These are phyloP conservation scores for Furcasterigmium sp. DNA, from an alignment of 2,329 filamentous ascomycete genomes.

Conservation along the genomic window DNA sequence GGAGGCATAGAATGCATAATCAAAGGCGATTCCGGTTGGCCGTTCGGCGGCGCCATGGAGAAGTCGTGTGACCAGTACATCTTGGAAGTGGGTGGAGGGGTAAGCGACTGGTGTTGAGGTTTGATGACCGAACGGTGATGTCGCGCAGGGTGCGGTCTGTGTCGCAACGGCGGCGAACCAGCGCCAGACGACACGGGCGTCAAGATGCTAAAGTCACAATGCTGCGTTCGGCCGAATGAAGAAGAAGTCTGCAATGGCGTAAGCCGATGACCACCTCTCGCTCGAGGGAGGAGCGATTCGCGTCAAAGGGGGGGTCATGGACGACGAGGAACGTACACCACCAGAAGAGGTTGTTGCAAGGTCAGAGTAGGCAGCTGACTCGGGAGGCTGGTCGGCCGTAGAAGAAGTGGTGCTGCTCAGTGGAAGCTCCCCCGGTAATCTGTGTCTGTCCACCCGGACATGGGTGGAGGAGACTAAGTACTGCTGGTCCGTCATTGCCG, in stretches of 20 bases:
- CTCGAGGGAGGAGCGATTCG: neutral
- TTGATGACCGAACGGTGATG: constrained; percentile 32
- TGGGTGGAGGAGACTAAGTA: constrained; percentile 6
- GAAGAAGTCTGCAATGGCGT: constrained; percentile 18
- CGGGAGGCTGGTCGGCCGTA: neutral
- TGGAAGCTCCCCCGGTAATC: constrained; percentile 7
- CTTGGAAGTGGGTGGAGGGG: constrained; percentile 38
- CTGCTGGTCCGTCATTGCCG: constrained; percentile 10
- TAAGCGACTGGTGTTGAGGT: constrained; percentile 37
- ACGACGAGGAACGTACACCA: constrained; percentile 20
- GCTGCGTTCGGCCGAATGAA: constrained; percentile 21
- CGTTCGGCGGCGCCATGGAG: constrained; percentile 33
- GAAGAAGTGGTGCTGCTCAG: constrained; percentile 7
- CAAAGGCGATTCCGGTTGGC: constrained; percentile 41
- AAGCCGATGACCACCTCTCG: neutral
- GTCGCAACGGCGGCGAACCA: constrained; percentile 41
- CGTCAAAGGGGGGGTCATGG: neutral
- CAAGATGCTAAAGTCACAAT: constrained; percentile 38
- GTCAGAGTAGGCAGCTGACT: constrained; percentile 6
- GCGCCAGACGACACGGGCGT: constrained; percentile 43
- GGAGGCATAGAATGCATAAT: constrained; percentile 22
- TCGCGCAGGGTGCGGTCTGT: constrained; percentile 34
- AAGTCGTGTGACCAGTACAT: constrained; percentile 40
- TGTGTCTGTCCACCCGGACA: constrained; percentile 5
- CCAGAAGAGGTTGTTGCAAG: constrained; percentile 17